phyloP scores from a whole-genome alignment of 2,329 filamentous ascomycete genomes.

The Fusarium sp. region DNA sequence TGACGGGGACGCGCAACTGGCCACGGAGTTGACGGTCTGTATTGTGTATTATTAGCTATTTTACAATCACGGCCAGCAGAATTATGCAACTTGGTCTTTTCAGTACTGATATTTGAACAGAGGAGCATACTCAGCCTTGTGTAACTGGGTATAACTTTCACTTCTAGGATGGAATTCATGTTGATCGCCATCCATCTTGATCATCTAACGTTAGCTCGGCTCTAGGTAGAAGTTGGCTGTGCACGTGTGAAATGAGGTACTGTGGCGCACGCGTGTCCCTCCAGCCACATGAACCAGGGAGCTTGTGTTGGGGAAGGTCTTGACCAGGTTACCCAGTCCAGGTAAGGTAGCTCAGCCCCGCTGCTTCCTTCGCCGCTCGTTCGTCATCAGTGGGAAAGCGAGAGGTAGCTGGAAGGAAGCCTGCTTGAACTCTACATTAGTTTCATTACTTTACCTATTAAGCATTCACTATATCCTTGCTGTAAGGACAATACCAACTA shows the following conservation, averaged over 20 bases:
- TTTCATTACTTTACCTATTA: neutral
- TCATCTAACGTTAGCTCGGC: neutral
- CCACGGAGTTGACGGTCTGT: conserved; percentile 4
- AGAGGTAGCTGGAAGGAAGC: conserved; percentile 26
- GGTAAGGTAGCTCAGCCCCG: conserved; percentile 38
- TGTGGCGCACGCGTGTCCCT: conserved; percentile 39
- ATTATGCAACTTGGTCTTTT: neutral
- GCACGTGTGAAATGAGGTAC: conserved; percentile 6
- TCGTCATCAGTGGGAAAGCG: conserved; percentile 40
- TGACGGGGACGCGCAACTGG: conserved; percentile 25
- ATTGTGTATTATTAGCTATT: neutral
- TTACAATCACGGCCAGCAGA: too few relatives aligned
- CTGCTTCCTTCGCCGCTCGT: conserved; percentile 33
- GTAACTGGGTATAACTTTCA: neutral
- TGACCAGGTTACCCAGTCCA: too few relatives aligned
- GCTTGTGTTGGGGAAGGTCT: conserved; percentile 15
- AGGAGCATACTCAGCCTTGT: neutral
- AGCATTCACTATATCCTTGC: neutral
- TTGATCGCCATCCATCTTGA: neutral
- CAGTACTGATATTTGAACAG: neutral
- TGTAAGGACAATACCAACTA: neutral
- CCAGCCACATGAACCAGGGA: conserved; percentile 26
- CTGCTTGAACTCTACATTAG: conserved; percentile 21
- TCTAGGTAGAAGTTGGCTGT: conserved; percentile 2
- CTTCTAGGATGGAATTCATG: neutral